These are phyloP conservation scores for Aspergillus neoniger DNA, from an alignment of 2,329 filamentous ascomycete species.

Conservation along the genomic window DNA sequence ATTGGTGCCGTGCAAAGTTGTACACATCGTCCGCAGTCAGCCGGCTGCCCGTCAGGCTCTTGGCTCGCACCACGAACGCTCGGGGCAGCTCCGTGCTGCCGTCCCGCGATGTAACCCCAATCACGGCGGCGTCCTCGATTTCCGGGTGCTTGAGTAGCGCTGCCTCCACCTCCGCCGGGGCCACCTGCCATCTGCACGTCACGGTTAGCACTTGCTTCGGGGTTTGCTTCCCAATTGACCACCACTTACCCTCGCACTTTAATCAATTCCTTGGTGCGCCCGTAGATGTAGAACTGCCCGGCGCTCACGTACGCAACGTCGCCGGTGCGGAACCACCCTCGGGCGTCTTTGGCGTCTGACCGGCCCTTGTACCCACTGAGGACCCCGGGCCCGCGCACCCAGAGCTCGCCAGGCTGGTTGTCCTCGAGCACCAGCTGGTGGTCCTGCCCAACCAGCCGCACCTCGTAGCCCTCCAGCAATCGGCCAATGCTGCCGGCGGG, in stretches of 20 bases:
- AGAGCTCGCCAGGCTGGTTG: conserved; percentile 43
- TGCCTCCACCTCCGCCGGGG: conserved; percentile 52
- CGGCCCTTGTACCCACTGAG: conserved; percentile 42
- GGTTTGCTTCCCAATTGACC: no score
- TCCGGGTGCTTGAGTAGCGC: conserved; percentile 47
- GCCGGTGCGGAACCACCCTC: conserved; percentile 49
- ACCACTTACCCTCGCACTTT: conserved; percentile 48
- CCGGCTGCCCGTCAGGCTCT: conserved; percentile 20
- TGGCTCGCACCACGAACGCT: conserved; percentile 49
- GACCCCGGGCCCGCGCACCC: conserved; percentile 41
- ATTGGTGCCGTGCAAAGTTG: conserved; percentile 39
- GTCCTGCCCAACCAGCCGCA: conserved; percentile 39
- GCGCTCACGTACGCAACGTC: conserved; percentile 43
- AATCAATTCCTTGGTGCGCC: conserved; percentile 49
- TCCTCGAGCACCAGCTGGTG: conserved; percentile 33
- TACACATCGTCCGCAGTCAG: conserved; percentile 48
- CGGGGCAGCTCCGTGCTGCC: conserved; percentile 44
- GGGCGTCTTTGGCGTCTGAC: conserved; percentile 35
- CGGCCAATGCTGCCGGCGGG: conserved; percentile 52
- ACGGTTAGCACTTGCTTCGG: neutral
- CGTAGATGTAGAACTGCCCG: conserved; percentile 43
- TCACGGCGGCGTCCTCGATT: conserved; percentile 50
- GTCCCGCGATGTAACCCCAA: conserved; percentile 42
- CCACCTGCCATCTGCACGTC: conserved; percentile 47
- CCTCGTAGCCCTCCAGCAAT: conserved; percentile 44